Conservation (phyloP, 768 basidiomycete species). For the Xerocomellus dryophilus region DNA sequence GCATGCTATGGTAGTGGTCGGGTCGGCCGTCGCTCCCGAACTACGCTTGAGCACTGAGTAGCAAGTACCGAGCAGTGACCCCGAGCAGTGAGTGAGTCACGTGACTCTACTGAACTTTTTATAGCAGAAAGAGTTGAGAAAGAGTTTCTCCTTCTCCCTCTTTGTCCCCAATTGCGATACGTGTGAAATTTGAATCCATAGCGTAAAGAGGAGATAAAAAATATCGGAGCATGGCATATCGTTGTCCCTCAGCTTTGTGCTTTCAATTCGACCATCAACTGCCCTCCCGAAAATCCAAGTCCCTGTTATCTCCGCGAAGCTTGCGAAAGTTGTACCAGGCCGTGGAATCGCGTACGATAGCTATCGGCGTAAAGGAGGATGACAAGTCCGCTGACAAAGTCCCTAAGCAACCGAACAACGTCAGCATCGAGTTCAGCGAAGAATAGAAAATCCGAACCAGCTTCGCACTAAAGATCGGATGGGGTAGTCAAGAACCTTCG, state of each 20-base stretch:
- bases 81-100: too few species aligned
- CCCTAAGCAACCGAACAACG: constrained; percentile 33
- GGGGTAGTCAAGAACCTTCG: constrained; percentile 83
- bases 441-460: constrained; percentile 51
- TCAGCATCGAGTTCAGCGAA: neutral
- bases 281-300: neutral
- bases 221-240: constrained; percentile 19
- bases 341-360: constrained; percentile 43
- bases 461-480: constrained; percentile 67
- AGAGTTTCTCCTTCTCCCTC: too few species aligned
- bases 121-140: too few species aligned
- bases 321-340: constrained; percentile 38
- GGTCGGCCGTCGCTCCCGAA: neutral
- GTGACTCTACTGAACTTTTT: constrained; percentile 6
- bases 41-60: neutral
- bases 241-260: neutral
- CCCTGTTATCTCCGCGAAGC: constrained; percentile 33
- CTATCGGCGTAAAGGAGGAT: constrained; percentile 48
- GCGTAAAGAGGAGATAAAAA: constrained; percentile 5
- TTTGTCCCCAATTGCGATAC: neutral
- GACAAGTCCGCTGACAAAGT: constrained; percentile 49
- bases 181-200: constrained; percentile 6
- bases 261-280: neutral
- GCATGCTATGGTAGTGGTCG: constrained; percentile 16
- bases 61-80: too few species aligned